phyloP scores from a whole-genome alignment of 257 asterid species.

The Fraxinus pennsylvanica region DNA sequence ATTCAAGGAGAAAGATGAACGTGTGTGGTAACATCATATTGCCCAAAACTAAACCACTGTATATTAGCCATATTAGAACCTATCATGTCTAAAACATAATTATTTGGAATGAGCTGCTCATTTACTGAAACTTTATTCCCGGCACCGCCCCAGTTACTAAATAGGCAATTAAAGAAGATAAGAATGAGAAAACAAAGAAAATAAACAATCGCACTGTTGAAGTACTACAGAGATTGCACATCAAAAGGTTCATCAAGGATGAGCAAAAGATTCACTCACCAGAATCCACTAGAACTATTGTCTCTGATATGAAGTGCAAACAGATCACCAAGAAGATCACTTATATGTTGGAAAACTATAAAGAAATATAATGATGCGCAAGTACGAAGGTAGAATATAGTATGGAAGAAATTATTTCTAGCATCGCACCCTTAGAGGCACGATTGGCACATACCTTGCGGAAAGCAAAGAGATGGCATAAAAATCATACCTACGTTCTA shows the following conservation, averaged over 20 bases:
- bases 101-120: neutral
- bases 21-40: neutral
- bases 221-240: neutral
- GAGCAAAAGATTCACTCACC: neutral
- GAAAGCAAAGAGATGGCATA: constrained; percentile 16
- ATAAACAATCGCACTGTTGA: neutral
- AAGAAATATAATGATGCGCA: neutral
- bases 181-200: neutral
- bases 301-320: neutral
- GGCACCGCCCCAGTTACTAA: neutral
- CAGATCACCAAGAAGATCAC: neutral
- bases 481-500: constrained; percentile 26
- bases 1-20: constrained; percentile 18
- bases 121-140: neutral
- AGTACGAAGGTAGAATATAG: neutral
- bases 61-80: neutral
- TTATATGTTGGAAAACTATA: neutral
- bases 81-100: neutral
- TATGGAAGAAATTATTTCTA: neutral
- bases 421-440: neutral
- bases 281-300: neutral
- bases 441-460: constrained; percentile 21
- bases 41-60: neutral
- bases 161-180: neutral
- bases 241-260: neutral